Conservation (phyloP, 2,329 filamentous ascomycete species). For the Xylariales sp. region DNA sequence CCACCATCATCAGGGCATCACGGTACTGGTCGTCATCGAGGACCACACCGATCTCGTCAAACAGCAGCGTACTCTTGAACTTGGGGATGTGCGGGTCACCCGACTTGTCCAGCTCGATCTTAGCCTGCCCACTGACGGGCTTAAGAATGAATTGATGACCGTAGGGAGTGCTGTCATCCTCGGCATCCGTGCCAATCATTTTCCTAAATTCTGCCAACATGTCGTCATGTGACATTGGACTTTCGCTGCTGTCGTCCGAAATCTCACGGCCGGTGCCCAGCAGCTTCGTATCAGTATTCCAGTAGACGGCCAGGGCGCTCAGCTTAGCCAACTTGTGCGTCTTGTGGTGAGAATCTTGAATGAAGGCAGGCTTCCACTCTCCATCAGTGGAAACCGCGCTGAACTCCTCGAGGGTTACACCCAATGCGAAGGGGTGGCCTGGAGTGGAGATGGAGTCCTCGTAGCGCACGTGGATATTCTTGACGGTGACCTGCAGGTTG, state of each 20-base stretch:
- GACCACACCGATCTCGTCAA: constrained; percentile 97
- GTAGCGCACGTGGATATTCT: constrained; percentile 97
- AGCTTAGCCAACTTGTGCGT: constrained; percentile 94
- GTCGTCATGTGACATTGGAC: constrained; percentile 66
- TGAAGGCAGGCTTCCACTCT: constrained; percentile 93
- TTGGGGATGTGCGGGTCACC: constrained; percentile 75
- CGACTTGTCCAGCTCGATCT: constrained; percentile 92
- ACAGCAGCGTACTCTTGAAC: constrained; percentile 85
- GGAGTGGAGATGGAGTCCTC: constrained; percentile 95
- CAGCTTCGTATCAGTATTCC: constrained; percentile 90
- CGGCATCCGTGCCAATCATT: constrained; percentile 73
- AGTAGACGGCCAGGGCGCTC: constrained; percentile 88
- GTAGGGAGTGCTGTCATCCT: constrained; percentile 47
- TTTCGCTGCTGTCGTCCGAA: constrained; percentile 50
- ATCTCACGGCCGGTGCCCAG: constrained; percentile 78
- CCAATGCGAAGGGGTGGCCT: constrained; percentile 90
- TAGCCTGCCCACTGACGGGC: constrained; percentile 91
- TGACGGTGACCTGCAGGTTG: constrained; percentile 95
- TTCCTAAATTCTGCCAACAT: constrained; percentile 72
- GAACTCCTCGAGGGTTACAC: constrained; percentile 90
- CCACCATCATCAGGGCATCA: constrained; percentile 95
- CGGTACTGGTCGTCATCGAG: constrained; percentile 97
- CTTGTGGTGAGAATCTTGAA: constrained; percentile 75
- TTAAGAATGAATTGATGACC: constrained; percentile 92
- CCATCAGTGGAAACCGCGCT: constrained; percentile 95